A percentile compares a stretch with the other conserved stretches of the same genome.
Evolutionary conservation across 768 basidiomycete genomes (phyloP).

Genomic region (Podaxis sp.): DNA sequence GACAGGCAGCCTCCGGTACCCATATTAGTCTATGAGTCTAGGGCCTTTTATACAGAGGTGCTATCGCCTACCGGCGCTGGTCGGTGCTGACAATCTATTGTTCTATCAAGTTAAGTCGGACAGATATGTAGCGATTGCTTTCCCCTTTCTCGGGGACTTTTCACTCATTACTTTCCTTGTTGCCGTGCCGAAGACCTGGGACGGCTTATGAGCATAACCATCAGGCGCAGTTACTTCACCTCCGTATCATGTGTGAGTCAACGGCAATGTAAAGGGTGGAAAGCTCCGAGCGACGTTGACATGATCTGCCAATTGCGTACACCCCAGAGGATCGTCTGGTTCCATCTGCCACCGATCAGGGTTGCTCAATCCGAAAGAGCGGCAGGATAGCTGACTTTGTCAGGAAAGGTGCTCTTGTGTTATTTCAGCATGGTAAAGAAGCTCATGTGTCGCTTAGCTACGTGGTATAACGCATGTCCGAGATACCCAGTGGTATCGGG

Average conservation of each 20-base stretch:
- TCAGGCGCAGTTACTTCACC: background rate
- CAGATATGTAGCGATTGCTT: too few relatives aligned
- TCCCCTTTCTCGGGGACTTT: too few relatives aligned
- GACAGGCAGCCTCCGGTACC: background rate
- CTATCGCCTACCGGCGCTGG: too few relatives aligned
- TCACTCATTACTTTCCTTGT: too few relatives aligned
- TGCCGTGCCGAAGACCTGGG: too few relatives aligned
- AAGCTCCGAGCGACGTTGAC: background rate
- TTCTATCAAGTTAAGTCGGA: too few relatives aligned
- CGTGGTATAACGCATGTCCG: background rate
- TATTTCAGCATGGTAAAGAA: background rate
- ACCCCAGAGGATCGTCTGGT: background rate
- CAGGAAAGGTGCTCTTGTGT: background rate
- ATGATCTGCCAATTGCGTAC: slow-evolving; percentile 1
- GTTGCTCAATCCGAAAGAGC: background rate
- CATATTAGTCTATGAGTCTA: background rate
- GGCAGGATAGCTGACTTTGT: too few relatives aligned
- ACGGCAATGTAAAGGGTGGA: background rate
- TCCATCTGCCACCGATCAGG: background rate
- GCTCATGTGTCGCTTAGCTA: too few relatives aligned
- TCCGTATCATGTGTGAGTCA: background rate
- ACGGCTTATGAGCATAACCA: too few relatives aligned
- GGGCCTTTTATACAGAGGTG: too few relatives aligned
- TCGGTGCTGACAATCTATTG: too few relatives aligned
- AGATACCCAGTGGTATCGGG: background rate